phyloP scores from a whole-genome alignment of 1,284 basidiomycete genomes.

The Sporisorium scitamineum region DNA sequence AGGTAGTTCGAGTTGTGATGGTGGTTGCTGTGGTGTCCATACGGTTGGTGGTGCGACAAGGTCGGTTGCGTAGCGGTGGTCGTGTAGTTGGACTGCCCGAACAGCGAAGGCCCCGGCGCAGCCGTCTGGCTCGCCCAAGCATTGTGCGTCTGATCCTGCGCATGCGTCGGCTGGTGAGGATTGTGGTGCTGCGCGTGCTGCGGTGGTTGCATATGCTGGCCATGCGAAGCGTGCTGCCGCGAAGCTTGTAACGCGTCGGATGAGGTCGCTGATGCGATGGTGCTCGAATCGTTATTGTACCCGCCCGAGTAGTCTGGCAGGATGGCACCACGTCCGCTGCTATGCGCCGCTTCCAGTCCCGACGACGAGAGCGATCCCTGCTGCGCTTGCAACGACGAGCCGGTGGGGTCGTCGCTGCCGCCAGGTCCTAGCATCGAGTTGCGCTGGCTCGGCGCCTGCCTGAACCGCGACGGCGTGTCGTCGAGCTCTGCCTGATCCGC shows the following conservation, averaged over 20 bases:
- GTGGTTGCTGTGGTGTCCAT: conserved; percentile 39
- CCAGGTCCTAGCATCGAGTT: conserved; percentile 30
- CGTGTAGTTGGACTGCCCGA: conserved; percentile 33
- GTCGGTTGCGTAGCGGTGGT: conserved; percentile 18
- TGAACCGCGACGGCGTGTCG: conserved; percentile 45
- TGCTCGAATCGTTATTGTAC: conserved; percentile 39
- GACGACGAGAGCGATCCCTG: conserved; percentile 34
- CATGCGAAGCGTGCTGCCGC: conserved; percentile 37
- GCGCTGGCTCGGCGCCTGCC: conserved; percentile 37
- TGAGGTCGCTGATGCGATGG: conserved; percentile 27
- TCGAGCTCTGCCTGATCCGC: conserved; percentile 49
- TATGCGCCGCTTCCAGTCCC: conserved; percentile 40
- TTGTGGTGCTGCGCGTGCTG: conserved; percentile 38
- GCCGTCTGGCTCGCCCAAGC: conserved; percentile 38
- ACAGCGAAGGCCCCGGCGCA: conserved; percentile 33
- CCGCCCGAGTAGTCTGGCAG: conserved; percentile 37
- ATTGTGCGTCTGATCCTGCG: conserved; percentile 35
- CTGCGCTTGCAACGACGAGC: conserved; percentile 38
- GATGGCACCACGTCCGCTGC: conserved; percentile 25
- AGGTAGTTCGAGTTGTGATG: conserved; percentile 42
- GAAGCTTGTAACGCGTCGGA: conserved; percentile 36
- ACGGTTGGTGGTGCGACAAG: conserved; percentile 34
- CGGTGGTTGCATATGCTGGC: conserved; percentile 31
- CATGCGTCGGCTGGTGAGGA: conserved; percentile 13
- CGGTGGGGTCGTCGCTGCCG: conserved; percentile 20